A percentile compares a stretch with the other conserved stretches of the same genome.
Evolutionary conservation across 805 yeast genomes (phyloP).

Genomic region (Myxozyma vanderwaltii): DNA sequence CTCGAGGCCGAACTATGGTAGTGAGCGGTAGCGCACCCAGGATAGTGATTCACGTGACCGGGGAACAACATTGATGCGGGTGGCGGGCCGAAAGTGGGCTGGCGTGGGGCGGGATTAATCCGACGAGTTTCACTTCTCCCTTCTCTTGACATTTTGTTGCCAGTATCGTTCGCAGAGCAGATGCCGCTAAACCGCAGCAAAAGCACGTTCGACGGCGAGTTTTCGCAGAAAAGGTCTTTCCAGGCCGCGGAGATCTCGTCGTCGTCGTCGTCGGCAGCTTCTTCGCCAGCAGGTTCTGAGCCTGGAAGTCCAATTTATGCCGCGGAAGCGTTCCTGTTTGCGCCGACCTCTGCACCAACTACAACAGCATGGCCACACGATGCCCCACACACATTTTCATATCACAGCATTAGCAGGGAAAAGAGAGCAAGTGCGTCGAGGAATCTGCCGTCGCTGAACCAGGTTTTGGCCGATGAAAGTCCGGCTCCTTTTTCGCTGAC

Average conservation of each 20-base stretch:
- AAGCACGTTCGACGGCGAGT: not conserved
- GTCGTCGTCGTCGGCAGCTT: conserved; percentile 10
- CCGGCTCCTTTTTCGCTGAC: conserved; percentile 38
- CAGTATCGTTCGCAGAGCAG: too few species aligned
- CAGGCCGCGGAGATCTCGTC: conserved; percentile 15
- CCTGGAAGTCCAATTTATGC: conserved; percentile 15
- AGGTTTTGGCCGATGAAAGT: conserved; percentile 36
- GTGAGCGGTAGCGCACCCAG: conserved; percentile 27
- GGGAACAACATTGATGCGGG: not conserved
- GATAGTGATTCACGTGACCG: not conserved
- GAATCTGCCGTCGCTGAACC: conserved; percentile 38
- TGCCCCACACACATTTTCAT: not conserved
- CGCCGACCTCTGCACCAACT: conserved; percentile 8
- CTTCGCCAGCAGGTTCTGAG: conserved; percentile 10
- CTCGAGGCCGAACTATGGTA: conserved; percentile 27
- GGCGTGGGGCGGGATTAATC: conserved; percentile 5
- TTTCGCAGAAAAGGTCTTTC: conserved; percentile 3
- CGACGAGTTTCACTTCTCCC: not conserved
- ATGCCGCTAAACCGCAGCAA: conserved; percentile 5
- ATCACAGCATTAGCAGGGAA: not conserved
- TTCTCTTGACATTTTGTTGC: not conserved
- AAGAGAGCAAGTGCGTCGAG: not conserved
- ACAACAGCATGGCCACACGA: not conserved
- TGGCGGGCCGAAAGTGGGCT: not conserved
- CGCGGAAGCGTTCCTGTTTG: not conserved